Evolutionary conservation across 1,139 yeast species (phyloP).

Genomic region (Komagataea norvegica): DNA sequence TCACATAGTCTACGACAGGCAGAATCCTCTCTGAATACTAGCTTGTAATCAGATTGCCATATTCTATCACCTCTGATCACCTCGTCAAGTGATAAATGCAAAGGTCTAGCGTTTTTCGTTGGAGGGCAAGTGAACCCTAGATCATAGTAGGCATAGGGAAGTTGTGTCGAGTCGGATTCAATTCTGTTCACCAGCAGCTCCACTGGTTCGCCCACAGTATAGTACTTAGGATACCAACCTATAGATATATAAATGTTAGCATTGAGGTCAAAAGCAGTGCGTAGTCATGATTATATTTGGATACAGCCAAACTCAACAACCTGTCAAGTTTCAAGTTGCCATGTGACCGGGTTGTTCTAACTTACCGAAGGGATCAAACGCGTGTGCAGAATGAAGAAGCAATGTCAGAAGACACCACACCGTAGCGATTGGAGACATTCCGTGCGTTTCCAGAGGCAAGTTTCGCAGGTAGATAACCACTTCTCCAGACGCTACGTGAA

Average conservation of each 20-base stretch:
- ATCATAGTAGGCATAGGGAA: constrained; percentile 75
- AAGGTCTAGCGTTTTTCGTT: constrained; percentile 45
- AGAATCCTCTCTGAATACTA: constrained; percentile 57
- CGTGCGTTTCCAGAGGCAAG: constrained; percentile 1
- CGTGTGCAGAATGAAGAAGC: constrained; percentile 1
- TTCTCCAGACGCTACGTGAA: neutral
- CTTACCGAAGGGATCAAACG: constrained; percentile 22
- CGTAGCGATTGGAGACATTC: constrained; percentile 3
- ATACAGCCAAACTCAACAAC: too few relatives aligned
- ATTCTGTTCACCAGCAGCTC: constrained; percentile 73
- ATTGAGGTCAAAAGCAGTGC: neutral
- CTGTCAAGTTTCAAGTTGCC: too few relatives aligned
- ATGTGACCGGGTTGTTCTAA: too few relatives aligned
- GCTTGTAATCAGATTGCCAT: constrained; percentile 66
- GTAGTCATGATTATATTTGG: too few relatives aligned
- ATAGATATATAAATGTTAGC: neutral
- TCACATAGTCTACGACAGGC: constrained; percentile 69
- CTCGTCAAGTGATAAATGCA: constrained; percentile 70
- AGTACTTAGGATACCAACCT: constrained; percentile 33
- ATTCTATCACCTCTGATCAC: constrained; percentile 77
- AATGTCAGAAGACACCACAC: constrained; percentile 4
- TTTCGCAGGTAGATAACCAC: too few relatives aligned
- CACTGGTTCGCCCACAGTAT: constrained; percentile 51
- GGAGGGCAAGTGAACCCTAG: constrained; percentile 82
- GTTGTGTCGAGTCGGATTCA: constrained; percentile 69